Evolutionary conservation across 2,329 filamentous ascomycete genomes (phyloP), one percentile per base, ranked within the genome.

Genomic region (Anisogramma anomala): DNA sequence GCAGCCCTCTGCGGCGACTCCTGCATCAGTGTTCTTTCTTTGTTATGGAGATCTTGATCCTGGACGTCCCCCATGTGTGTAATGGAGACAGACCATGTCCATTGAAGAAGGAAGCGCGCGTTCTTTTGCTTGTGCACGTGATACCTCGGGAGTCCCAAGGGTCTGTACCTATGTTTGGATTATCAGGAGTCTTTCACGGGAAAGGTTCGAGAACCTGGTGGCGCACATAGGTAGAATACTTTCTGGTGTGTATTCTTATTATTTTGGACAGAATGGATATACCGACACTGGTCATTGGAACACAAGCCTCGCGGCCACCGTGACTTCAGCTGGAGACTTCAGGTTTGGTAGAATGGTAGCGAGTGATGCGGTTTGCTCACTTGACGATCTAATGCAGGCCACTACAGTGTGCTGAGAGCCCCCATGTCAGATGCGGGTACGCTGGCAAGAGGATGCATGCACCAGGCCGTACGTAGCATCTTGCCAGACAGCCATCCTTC

Each of bases 141-240:
- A 47, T 47, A 47, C 45, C 45, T 47, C 33, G 27, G 41, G 37
- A 47, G 33, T 39, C 32, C 26, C 30, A 20, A 23, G 15, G 28
- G 34, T 34, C 25, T 23, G 30, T 33, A 5, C 30, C 30, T 37
- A 26, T 3, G n/a, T n/a, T n/a, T 26, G 33, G 22, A 18, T 14
- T 23, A 7, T 25, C 22, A 19, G 3, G 31, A 22, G 13, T 38
- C 33, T 32, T 30, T 31, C 14, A 22, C 20, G 36, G 22, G 25
- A 31, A 33, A 15, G 23, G 7, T 17, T 19, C 33, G 20, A 33
- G 27, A 15, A 27, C 28, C 23, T 31, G 34, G 22, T 28, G 40
- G 30, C 31, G 27, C 34, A 36, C 20, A 44, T 34, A n/a, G n/a
- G n/a, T n/a, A n/a, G n/a, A n/a, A n/a, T n/a, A n/a, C n/a, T n/a